Evolutionary conservation across 2,329 filamentous ascomycete species (phyloP).

Genomic region (Fusarium miscanthi): DNA sequence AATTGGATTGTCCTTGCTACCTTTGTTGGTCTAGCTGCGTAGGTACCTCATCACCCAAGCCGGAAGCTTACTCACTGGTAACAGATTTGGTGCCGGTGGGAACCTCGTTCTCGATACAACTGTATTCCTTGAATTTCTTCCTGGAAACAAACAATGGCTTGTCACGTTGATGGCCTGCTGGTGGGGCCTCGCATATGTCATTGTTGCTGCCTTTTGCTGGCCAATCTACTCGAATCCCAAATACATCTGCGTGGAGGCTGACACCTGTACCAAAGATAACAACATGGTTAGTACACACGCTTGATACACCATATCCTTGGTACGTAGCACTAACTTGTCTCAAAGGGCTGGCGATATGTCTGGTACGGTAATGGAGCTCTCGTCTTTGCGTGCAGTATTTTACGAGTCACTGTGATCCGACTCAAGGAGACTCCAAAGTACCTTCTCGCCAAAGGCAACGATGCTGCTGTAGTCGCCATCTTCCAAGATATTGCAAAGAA

Average conservation of each 20-base stretch:
- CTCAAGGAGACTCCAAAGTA: background rate
- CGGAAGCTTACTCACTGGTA: background rate
- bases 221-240: background rate
- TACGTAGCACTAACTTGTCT: accelerated
- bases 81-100: background rate
- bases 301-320: accelerated
- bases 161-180: background rate
- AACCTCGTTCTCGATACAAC: background rate
- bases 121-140: background rate
- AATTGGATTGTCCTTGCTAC: background rate
- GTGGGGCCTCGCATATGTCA: background rate
- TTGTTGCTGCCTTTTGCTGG: background rate
- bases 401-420: background rate
- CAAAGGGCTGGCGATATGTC: background rate
- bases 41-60: accelerated
- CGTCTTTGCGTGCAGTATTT: background rate
- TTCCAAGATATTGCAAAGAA: background rate
- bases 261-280: background rate
- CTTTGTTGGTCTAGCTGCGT: background rate
- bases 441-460: background rate
- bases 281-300: background rate
- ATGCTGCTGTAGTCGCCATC: background rate
- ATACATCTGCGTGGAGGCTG: background rate
- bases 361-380: background rate
- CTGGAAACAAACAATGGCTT: background rate